Base-by-base conservation (phyloP, 768 basidiomycete genomes). In the Tylopilus vinaceipallidus region DNA sequence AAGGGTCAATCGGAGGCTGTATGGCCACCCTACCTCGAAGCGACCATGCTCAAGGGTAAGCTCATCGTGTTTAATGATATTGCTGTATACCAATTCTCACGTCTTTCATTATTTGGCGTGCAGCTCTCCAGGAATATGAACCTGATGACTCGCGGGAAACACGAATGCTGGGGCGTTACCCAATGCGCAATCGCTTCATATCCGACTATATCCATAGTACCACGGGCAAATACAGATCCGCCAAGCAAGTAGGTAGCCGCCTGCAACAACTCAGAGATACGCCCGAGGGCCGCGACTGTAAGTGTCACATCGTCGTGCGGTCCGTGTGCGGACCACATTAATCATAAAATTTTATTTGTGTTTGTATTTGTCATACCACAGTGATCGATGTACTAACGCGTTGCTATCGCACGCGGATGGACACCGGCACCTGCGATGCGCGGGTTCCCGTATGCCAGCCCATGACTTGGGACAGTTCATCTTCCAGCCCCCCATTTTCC, bases 161-260 rank as follows among this genome's bases (percentile, higher is more conserved):
- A 34, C 74, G 84, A 47, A 78, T 84, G 16, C 77, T 89, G 3
- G 86, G 86, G 20, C 79, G 88, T 43, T 88, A 85, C 61, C 88
- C 88, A 32, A 81, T 86, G 76, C 76, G 88, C 49, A 90, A 90
- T 68, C 78, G 83, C 40, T 90, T 88, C 68, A 86, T 89, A 54
- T 86, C 87, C 44, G 84, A 90, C 55, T 83, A 85, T 68, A 88
- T 90, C 62, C 81, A 73, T 61, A 73, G 74, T 30, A 78, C 76
- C 54, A 90, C 88, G 0, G 85, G 87, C 20, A 82, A 84, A 64
- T 73, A 76, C 52, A 77, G 88, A 51, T 84, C 84, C 8, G 79
- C 87, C 20, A 89, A 89, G 64, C 87, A 89, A 67, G 87, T 90
- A 40, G 87, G 88, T 49, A 87, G 84, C 60, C 84, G 88, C 47